These are phyloP conservation scores for Aureobasidium sp. DNA, from an alignment of 2,329 filamentous ascomycete species.

Conservation along the genomic window DNA sequence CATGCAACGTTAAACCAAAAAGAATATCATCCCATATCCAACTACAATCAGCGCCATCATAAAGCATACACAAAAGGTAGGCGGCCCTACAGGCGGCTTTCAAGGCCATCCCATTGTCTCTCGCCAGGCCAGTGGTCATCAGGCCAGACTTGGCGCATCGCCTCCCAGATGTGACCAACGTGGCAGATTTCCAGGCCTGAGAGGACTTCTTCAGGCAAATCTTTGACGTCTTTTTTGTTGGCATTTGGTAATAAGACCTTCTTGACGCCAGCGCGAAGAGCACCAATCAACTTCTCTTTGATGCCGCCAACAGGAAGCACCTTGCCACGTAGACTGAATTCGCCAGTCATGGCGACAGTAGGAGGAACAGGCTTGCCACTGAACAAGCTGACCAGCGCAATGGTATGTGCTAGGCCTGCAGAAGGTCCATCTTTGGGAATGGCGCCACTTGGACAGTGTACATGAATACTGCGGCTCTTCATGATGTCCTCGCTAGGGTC, in stretches of 20 bases:
- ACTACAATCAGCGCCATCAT: neutral
- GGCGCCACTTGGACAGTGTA: constrained; percentile 90
- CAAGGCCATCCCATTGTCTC: constrained; percentile 60
- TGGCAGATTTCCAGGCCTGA: constrained; percentile 81
- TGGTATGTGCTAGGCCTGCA: constrained; percentile 87
- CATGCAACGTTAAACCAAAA: neutral
- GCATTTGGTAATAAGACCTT: constrained; percentile 80
- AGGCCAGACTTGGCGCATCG: constrained; percentile 84
- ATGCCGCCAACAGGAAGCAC: constrained; percentile 95
- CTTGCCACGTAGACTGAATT: constrained; percentile 73
- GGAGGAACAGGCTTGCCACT: constrained; percentile 78
- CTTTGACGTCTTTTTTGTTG: constrained; percentile 87
- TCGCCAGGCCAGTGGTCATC: constrained; percentile 77
- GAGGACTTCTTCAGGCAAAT: constrained; percentile 83
- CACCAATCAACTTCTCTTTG: constrained; percentile 97
- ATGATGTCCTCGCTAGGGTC: constrained; percentile 86
- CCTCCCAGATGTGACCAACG: constrained; percentile 91
- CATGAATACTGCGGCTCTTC: constrained; percentile 88
- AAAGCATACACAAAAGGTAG: neutral
- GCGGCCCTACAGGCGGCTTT: constrained; percentile 63
- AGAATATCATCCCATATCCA: neutral
- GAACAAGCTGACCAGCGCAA: constrained; percentile 88
- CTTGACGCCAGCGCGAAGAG: constrained; percentile 86
- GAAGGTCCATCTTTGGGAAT: constrained; percentile 85
- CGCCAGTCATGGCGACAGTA: constrained; percentile 88